Conservation (phyloP, 305 asterid genomes). For the Andrographis paniculata region DNA sequence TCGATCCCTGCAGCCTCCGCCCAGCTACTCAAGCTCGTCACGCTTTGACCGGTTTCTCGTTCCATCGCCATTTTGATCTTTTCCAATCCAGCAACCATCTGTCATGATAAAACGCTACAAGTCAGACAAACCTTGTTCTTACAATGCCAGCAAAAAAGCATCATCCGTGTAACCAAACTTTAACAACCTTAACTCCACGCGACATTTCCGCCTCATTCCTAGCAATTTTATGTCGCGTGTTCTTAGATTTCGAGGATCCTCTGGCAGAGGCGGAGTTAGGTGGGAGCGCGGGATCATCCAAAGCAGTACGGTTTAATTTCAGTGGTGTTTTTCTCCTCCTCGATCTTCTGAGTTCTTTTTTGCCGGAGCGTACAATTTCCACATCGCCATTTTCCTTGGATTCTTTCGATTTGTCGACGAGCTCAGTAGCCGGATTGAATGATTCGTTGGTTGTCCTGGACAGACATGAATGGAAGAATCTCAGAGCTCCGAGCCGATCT, state of each 20-base stretch:
- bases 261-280: conserved; percentile 21
- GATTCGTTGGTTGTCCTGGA: conserved; percentile 29
- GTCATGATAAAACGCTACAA: conserved; percentile 24
- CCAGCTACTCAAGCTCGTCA: conserved; percentile 52
- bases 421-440: conserved; percentile 27
- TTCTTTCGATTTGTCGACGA: conserved; percentile 34
- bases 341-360: conserved; percentile 40
- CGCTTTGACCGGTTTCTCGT: conserved; percentile 47
- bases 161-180: conserved; percentile 4
- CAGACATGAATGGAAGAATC: conserved; percentile 51
- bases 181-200: conserved; percentile 70
- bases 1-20: conserved; percentile 68
- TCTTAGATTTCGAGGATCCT: conserved; percentile 27
- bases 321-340: conserved; percentile 38
- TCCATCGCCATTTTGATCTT: conserved; percentile 42
- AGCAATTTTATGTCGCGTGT: conserved; percentile 37
- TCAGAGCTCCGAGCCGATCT: conserved; percentile 68
- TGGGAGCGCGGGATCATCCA: conserved; percentile 16
- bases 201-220: conserved; percentile 74
- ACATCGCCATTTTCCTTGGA: conserved; percentile 16
- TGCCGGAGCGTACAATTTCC: conserved; percentile 43
- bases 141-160: conserved; percentile 7
- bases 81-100: conserved; percentile 71
- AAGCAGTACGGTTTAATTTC: conserved; percentile 18
- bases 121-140: conserved; percentile 15